Evolutionary conservation across 75 land plant genomes (phyloP).

Genomic region (Cryptomeria japonica): DNA sequence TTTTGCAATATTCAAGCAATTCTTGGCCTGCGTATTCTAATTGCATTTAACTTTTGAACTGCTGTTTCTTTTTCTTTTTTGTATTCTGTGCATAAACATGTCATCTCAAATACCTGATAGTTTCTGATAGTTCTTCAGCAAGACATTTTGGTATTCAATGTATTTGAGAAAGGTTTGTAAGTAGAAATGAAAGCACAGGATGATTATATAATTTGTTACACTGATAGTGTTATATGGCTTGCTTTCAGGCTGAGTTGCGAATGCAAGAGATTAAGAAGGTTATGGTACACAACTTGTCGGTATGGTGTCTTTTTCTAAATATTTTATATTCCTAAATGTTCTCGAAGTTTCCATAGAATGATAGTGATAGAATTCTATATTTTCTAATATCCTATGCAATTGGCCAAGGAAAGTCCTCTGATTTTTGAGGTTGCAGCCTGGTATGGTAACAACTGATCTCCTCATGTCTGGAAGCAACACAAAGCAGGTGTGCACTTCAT

Average conservation of each 20-base stretch:
- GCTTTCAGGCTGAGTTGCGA: conserved; percentile 80
- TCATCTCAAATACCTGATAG: neutral
- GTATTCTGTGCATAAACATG: conserved; percentile 5
- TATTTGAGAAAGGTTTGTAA: neutral
- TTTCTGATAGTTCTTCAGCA: neutral
- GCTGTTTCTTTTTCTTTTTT: neutral
- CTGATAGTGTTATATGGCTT: conserved; percentile 7
- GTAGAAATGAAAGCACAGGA: neutral
- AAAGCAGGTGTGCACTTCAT: conserved; percentile 59
- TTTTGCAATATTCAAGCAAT: neutral
- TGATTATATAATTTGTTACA: neutral
- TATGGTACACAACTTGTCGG: conserved; percentile 90
- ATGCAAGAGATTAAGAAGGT: conserved; percentile 90
- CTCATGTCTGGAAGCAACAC: conserved; percentile 96
- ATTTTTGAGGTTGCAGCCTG: conserved; percentile 68
- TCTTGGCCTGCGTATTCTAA: neutral
- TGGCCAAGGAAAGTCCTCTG: conserved; percentile 8
- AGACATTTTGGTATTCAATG: neutral
- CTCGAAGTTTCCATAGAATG: neutral
- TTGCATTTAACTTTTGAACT: neutral
- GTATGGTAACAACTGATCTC: conserved; percentile 99
- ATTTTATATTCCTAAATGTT: neutral
- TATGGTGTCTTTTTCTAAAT: conserved; percentile 28
- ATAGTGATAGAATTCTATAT: neutral
- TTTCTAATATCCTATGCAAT: neutral